Evolutionary conservation across 257 asterid species (phyloP).

Genomic region (Penstemon barbatus): DNA sequence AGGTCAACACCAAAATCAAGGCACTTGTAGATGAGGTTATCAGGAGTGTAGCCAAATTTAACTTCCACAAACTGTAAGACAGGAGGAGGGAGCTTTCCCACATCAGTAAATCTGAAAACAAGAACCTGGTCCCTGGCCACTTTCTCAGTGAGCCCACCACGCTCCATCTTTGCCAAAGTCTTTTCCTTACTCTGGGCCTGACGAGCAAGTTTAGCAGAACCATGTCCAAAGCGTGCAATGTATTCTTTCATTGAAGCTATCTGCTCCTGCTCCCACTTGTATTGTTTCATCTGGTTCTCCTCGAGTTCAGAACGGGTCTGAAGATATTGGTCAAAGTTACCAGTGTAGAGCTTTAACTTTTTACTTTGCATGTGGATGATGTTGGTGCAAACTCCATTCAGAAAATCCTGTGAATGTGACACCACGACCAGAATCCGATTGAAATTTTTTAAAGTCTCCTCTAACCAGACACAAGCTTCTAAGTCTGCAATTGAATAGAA

Average conservation of each 20-base stretch:
- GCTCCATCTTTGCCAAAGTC: slow-evolving; percentile 95
- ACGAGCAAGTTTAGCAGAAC: slow-evolving; percentile 98
- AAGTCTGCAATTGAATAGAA: slow-evolving; percentile 49
- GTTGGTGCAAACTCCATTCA: slow-evolving; percentile 95
- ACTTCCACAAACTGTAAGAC: slow-evolving; percentile 94
- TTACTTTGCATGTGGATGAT: slow-evolving; percentile 95
- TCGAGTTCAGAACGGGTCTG: slow-evolving; percentile 95
- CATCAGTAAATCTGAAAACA: slow-evolving; percentile 75
- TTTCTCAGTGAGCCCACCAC: slow-evolving; percentile 96
- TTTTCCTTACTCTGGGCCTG: slow-evolving; percentile 99
- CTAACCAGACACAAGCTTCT: slow-evolving; percentile 98
- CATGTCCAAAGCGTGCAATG: slow-evolving; percentile 98
- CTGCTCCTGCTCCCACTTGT: slow-evolving; percentile 99
- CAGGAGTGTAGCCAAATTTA: slow-evolving; percentile 85
- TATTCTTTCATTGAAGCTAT: slow-evolving; percentile 93
- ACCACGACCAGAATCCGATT: slow-evolving; percentile 91
- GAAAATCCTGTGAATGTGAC: slow-evolving; percentile 96
- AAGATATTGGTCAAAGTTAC: slow-evolving; percentile 87
- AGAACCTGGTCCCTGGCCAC: slow-evolving; percentile 72
- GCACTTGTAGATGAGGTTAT: slow-evolving; percentile 79
- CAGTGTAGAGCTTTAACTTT: slow-evolving; percentile 76
- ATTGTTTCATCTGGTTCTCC: slow-evolving; percentile 97
- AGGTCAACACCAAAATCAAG: slow-evolving; percentile 96
- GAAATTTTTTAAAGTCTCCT: slow-evolving; percentile 84
- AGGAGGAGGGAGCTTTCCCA: slow-evolving; percentile 98